Evolutionary conservation across 331 rosid genomes (phyloP), one percentile per base, ranked within the genome.

Genomic region (Cydonia oblonga): DNA sequence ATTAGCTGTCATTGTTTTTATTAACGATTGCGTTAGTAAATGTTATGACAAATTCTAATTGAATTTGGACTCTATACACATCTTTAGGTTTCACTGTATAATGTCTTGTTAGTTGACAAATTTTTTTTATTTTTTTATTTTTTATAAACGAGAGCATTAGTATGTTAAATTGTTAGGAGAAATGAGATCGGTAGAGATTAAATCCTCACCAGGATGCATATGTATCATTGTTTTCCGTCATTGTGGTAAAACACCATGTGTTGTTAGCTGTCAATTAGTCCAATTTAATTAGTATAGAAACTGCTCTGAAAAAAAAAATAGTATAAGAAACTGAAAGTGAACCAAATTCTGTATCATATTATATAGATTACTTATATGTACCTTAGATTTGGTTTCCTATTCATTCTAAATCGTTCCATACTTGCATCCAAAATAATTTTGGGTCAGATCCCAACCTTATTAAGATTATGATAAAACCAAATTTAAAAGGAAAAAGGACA

Each of bases 131-230:
- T 38, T 3, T 2, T 29, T 15, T 46, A 10, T 38, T 46, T 46
- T 46, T 46, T 1, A 15, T 16, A 46, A 3, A 15, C 9, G 0
- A 38, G 42, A 33, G 1, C 0, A 15, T 46, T 38, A 0, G n/a
- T 15, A 46, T 0, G 3, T 0, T 46, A 46, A 16, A 46, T 46
- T 15, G 3, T 46, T 16, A 46, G 3, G 2, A 3, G 3, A 44
- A 9, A 38, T 3, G 5, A 3, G 12, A 35, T 35, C 1, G 42
- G 6, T 15, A 0, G 3, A 46, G n/a, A 46, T 0, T 0, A 1
- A 15, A 46, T 0, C n/a, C 0, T 0, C 9, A 46, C 3, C 0
- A 5, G 0, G 0, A 0, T 16, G 53, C 0, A 46, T 16, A 5
- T 0, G 1, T 2, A 46, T 46, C n/a, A 16, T 46, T 46, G 0